Conservation (phyloP, 495 filamentous ascomycete genomes). For the Sphaerosporella brunnea region DNA sequence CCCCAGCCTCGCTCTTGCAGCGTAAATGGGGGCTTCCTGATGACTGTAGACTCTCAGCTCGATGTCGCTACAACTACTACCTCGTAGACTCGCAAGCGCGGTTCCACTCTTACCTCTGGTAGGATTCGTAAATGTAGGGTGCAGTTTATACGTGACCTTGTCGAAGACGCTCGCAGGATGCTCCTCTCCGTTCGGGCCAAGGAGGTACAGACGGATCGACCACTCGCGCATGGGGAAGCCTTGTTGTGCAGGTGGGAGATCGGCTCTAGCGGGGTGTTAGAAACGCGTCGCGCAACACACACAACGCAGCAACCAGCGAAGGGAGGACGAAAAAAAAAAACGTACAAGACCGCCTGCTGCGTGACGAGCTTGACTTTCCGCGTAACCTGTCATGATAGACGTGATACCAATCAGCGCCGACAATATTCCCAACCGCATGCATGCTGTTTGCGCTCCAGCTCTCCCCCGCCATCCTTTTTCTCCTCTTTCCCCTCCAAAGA, state of each 20-base stretch:
- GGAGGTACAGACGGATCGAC: conserved; percentile 45
- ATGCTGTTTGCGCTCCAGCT: too few relatives aligned
- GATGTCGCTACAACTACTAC: too few relatives aligned
- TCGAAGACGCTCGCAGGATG: conserved; percentile 70
- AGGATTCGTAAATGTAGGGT: conserved; percentile 76
- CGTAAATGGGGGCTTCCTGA: conserved; percentile 69
- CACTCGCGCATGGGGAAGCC: conserved; percentile 79
- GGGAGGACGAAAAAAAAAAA: too few relatives aligned
- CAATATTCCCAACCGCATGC: too few relatives aligned
- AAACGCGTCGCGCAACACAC: conserved; percentile 8
- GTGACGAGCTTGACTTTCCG: conserved; percentile 83
- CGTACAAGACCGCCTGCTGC: conserved; percentile 73
- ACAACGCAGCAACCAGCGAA: too few relatives aligned
- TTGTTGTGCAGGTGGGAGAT: conserved; percentile 45
- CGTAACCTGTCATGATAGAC: conserved; percentile 50
- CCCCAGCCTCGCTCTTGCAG: conserved; percentile 95
- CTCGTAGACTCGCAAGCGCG: too few relatives aligned
- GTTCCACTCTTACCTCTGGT: too few relatives aligned
- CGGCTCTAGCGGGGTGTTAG: conserved; percentile 7
- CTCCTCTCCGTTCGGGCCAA: conserved; percentile 45
- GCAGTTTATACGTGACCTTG: conserved; percentile 77
- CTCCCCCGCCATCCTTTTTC: too few relatives aligned
- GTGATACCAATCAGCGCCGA: too few relatives aligned
- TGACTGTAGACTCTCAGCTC: too few relatives aligned
- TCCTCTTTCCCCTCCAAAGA: too few relatives aligned